Evolutionary conservation across 2,329 filamentous ascomycete species (phyloP), one percentile per base, ranked within the genome.

Genomic region (Cladorrhinum sp.): DNA sequence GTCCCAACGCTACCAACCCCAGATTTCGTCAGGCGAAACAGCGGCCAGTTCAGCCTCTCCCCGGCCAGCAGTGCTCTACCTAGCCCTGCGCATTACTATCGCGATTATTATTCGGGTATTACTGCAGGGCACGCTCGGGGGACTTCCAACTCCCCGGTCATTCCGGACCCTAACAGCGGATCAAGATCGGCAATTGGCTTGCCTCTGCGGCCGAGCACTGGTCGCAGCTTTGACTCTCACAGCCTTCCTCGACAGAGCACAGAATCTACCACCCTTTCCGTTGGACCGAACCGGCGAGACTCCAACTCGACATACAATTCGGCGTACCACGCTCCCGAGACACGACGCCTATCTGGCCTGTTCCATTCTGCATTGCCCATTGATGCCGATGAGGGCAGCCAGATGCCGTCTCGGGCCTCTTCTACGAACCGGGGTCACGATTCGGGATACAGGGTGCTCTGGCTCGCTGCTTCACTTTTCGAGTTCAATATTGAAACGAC

Each of bases 401-500:
- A 74, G 65, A 75, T 79, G 57, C 82, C 84, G 6, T 87, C 86
- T 23, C 77, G 84, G 59, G 82, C 82, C 28, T 86, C 85, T 3
- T 86, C 83, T 14, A 77, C 80, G n/a, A 84, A 87, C 67, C 79
- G 84, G 42, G 80, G 73, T 51, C 79, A 79, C 57, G 78, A 75
- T 42, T 79, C 83, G 55, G 81, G 86, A 21, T 89, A 88, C 65
- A 89, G 88, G 60, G 86, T 96, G 7, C 79, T 98, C 51, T 99
- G 96, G 82, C 82, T 97, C 18, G 95, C 93, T 14, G 95, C 94
- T 20, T 96, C 91, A 68, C 83, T 98, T 30, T 98, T 96, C 72
- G 93, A 98, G 74, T 99, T 98, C 78, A 96, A 96, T 70, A 98
- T 98, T 71, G 91, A 94, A 71, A 91, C 90, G 23, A 90, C 92